Evolutionary conservation across 345 rosid genomes (phyloP).

Genomic region (Ricinus communis): DNA sequence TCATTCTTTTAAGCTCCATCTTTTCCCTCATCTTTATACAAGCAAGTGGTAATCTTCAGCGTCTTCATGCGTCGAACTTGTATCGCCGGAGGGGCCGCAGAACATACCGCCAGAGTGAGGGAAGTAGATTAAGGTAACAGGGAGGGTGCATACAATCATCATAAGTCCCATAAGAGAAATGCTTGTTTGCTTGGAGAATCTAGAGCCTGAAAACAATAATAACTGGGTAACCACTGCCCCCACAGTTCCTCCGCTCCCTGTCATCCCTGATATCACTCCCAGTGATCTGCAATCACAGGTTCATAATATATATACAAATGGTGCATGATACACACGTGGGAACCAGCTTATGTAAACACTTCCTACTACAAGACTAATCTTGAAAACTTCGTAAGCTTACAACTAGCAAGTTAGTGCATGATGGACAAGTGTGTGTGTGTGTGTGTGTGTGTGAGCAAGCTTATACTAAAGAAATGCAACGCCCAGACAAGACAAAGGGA

Average conservation of each 20-base stretch:
- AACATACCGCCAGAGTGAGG: slow-evolving; percentile 68
- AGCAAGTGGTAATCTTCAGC: slow-evolving; percentile 36
- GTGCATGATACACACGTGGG: too few species aligned
- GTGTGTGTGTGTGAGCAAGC: too few species aligned
- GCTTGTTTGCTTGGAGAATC: slow-evolving; percentile 53
- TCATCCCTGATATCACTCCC: slow-evolving; percentile 81
- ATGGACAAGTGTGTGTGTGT: background rate
- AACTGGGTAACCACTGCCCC: slow-evolving; percentile 74
- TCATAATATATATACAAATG: too few species aligned
- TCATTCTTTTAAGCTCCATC: background rate
- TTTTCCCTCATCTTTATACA: slow-evolving; percentile 1
- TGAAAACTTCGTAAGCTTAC: background rate
- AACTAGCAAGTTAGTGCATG: background rate
- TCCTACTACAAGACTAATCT: too few species aligned
- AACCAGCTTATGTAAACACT: too few species aligned
- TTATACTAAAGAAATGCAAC: background rate
- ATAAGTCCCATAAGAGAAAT: slow-evolving; percentile 86
- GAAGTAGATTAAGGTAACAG: slow-evolving; percentile 51
- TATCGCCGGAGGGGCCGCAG: slow-evolving; percentile 35
- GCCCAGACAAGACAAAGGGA: too few species aligned
- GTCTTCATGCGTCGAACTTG: slow-evolving; percentile 11
- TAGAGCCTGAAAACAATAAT: slow-evolving; percentile 60
- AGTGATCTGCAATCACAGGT: slow-evolving; percentile 54
- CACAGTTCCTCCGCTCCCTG: slow-evolving; percentile 78
- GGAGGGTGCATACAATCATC: slow-evolving; percentile 52